Evolutionary conservation across 257 asterid species (phyloP).

Genomic region (Marsdenia floribunda): DNA sequence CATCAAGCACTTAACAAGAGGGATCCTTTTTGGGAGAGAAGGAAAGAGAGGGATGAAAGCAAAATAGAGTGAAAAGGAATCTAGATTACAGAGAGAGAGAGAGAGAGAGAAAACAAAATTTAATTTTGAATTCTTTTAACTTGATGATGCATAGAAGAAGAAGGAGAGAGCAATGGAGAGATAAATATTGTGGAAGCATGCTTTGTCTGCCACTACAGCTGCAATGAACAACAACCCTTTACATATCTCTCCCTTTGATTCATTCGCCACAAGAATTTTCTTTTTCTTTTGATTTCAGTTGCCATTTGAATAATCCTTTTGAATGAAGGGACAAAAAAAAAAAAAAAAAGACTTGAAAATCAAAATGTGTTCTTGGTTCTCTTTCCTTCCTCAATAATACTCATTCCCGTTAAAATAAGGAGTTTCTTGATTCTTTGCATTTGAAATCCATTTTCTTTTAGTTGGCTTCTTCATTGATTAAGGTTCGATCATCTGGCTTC

Average conservation of each 20-base stretch:
- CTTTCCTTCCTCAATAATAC: constrained; percentile 8
- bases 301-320: constrained; percentile 29
- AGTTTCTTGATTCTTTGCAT: constrained; percentile 42
- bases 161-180: background rate
- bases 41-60: constrained; percentile 10
- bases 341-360: background rate
- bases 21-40: constrained; percentile 34
- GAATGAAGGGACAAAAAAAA: background rate
- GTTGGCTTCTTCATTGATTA: constrained; percentile 21
- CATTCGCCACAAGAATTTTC: constrained; percentile 17
- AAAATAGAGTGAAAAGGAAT: constrained; percentile 14
- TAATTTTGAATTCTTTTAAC: background rate
- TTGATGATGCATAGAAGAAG: background rate
- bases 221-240: constrained; percentile 41
- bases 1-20: constrained; percentile 51
- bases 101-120: constrained; percentile 23
- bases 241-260: constrained; percentile 27
- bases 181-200: constrained; percentile 46
- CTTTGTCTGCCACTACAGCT: constrained; percentile 91
- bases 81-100: constrained; percentile 22
- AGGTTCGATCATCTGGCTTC: constrained; percentile 21
- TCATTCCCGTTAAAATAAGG: constrained; percentile 7
- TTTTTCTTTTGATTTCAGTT: constrained; percentile 22
- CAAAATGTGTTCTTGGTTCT: constrained; percentile 5
- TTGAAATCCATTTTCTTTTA: constrained; percentile 14